Base-by-base conservation (phyloP, 2,329 filamentous ascomycete genomes). In the Apiospora phragmitis region DNA sequence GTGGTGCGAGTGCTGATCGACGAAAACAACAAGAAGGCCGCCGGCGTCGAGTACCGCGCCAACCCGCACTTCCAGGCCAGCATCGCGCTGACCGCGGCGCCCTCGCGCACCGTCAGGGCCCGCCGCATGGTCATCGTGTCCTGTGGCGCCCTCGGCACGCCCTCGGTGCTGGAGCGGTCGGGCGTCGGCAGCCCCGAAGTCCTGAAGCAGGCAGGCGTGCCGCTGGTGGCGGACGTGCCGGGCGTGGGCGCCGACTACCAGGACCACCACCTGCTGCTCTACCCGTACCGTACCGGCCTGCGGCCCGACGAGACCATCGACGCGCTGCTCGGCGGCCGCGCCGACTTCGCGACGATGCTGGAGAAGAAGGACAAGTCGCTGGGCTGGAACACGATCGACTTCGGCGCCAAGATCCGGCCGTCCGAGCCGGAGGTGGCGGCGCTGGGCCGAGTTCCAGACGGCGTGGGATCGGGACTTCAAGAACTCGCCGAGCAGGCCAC, bases 111-210 rank as follows among this genome's bases (percentile, higher is more conserved):
- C 0, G 79, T 90, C 24, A 83, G 80, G 62, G 89, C 89, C 3
- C 82, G 83, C 8, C 90, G 87, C 78, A 79, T 90, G 26, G 88
- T 91, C 4, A 75, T 85, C 5, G 73, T 85, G 0, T 81, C 83
- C 1, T 81, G 83, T 5, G 89, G 89, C 14, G 84, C 87, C 0
- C 81, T 85, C 7, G 85, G 86, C 1, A 87, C 88, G 0, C 88
- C 89, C 0, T 78, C 80, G 0, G 83, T 92, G 1, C 84, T 92
- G 0, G 89, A 92, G 76, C 81, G 90, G 26, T 92, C 90, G 0
- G 90, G 90, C 9, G 75, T 92, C 1, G 89, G 89, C n/a, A 81
- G 83, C 62, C 79, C 83, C 0, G 80, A 85, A 1, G 79, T 90
- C 14, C 77, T 84, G 18, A 72, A 78, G 41, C 72, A 74, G 18